phyloP scores from a whole-genome alignment of 768 basidiomycete species.

The Mycena haematopus region DNA sequence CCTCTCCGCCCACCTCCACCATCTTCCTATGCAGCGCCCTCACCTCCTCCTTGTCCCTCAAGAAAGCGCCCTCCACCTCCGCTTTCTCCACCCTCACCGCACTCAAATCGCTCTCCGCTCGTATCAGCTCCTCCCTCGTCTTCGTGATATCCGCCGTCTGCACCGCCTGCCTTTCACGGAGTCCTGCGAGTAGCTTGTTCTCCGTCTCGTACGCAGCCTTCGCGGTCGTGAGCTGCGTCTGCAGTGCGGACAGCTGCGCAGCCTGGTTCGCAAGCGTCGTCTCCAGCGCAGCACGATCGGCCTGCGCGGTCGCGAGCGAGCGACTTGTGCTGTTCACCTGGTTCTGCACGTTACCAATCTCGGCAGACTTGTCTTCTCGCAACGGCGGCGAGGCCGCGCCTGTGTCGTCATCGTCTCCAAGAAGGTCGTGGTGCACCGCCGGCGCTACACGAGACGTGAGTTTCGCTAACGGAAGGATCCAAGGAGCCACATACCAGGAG shows the following conservation, averaged over 20 bases:
- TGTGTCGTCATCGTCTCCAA: constrained; percentile 77
- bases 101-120: constrained; percentile 90
- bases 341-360: constrained; percentile 88
- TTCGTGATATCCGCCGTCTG: constrained; percentile 79
- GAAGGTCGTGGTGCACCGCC: constrained; percentile 55
- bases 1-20: constrained; percentile 79
- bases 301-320: constrained; percentile 68
- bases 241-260: constrained; percentile 76
- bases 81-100: constrained; percentile 88
- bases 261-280: constrained; percentile 69
- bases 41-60: constrained; percentile 95
- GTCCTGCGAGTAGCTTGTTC: constrained; percentile 65
- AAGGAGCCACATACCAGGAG: constrained; percentile 35
- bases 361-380: constrained; percentile 73
- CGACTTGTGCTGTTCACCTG: constrained; percentile 82
- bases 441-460: constrained; percentile 24
- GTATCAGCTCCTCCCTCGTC: constrained; percentile 79
- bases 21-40: constrained; percentile 85
- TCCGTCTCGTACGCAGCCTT: constrained; percentile 90
- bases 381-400: constrained; percentile 54
- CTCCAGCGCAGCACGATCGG: constrained; percentile 73
- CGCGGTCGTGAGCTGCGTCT: constrained; percentile 83
- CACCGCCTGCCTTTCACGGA: constrained; percentile 69
- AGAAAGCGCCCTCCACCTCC: constrained; percentile 84
- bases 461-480: constrained; percentile 8